phyloP scores from a whole-genome alignment of 2,329 filamentous ascomycete species.

The Botryosphaeria dothidea region DNA sequence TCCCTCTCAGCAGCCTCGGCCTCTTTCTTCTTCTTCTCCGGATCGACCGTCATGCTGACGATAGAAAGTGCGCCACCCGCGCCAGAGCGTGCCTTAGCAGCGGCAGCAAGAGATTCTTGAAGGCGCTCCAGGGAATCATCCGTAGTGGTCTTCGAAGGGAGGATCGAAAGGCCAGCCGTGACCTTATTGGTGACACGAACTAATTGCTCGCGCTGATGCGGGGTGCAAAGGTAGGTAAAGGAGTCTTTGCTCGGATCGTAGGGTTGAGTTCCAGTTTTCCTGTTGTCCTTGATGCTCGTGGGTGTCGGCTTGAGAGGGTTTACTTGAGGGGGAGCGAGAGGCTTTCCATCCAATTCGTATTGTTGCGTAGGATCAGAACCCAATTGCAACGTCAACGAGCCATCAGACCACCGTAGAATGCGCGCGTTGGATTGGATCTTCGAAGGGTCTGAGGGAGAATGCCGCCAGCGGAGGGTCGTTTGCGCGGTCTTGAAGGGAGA shows the following conservation, averaged over 20 bases:
- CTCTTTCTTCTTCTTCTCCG: conserved; percentile 71
- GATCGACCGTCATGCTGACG: conserved; percentile 70
- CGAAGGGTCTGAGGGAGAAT: conserved; percentile 64
- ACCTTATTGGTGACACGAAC: conserved; percentile 75
- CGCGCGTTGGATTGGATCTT: conserved; percentile 73
- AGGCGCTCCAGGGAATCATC: conserved; percentile 72
- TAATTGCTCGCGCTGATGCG: conserved; percentile 66
- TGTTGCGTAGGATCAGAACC: conserved; percentile 68
- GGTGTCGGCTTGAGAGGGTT: conserved; percentile 53
- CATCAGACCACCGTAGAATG: conserved; percentile 77
- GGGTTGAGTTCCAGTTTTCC: conserved; percentile 13
- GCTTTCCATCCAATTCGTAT: conserved; percentile 72
- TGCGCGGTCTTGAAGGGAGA: conserved; percentile 65
- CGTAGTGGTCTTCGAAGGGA: conserved; percentile 66
- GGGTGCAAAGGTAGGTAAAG: conserved; percentile 74
- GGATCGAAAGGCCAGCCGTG: conserved; percentile 69
- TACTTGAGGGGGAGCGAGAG: conserved; percentile 62
- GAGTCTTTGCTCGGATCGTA: conserved; percentile 70
- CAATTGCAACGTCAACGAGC: conserved; percentile 73
- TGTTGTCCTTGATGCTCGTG: conserved; percentile 33
- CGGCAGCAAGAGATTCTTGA: conserved; percentile 66
- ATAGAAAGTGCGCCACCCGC: conserved; percentile 62
- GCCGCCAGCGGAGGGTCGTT: conserved; percentile 69
- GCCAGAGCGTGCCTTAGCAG: conserved; percentile 54
- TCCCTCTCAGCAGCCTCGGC: conserved; percentile 76